These are phyloP conservation scores for Phytophthora kernoviae DNA, from an alignment of 352 stramenopile genomes.

Conservation along the genomic window DNA sequence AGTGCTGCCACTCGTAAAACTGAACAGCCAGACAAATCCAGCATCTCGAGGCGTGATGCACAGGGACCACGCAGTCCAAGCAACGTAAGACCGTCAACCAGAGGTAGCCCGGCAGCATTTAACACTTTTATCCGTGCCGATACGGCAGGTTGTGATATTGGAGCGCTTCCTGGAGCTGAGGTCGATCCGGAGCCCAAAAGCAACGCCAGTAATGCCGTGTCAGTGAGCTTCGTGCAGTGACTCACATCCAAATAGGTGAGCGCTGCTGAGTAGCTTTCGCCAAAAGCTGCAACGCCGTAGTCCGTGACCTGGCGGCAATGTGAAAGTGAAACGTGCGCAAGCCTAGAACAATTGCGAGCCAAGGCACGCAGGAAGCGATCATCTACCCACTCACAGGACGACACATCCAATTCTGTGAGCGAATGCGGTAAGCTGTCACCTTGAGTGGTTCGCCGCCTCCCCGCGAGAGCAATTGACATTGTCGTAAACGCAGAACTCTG, in stretches of 20 bases:
- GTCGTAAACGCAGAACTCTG: slow-evolving; percentile 21
- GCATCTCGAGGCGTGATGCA: slow-evolving; percentile 24
- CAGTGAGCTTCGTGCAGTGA: slow-evolving; percentile 57
- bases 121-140: slow-evolving; percentile 41
- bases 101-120: slow-evolving; percentile 44
- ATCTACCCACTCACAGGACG: slow-evolving; percentile 72
- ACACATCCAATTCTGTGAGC: slow-evolving; percentile 58
- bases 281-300: slow-evolving; percentile 67
- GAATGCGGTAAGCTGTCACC: slow-evolving; percentile 19
- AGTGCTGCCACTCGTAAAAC: slow-evolving; percentile 50
- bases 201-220: slow-evolving; percentile 61
- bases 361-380: slow-evolving; percentile 54
- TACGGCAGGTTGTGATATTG: slow-evolving; percentile 7
- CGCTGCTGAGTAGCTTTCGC: slow-evolving; percentile 39
- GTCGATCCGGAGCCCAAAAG: slow-evolving; percentile 36
- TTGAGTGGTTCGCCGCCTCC: slow-evolving; percentile 25
- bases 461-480: slow-evolving; percentile 32
- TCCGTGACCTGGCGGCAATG: slow-evolving; percentile 69
- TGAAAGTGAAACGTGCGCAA: slow-evolving; percentile 42
- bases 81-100: slow-evolving; percentile 63
- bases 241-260: slow-evolving; percentile 63
- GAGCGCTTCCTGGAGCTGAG: slow-evolving; percentile 7
- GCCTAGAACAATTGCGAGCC: slow-evolving; percentile 35
- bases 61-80: slow-evolving; percentile 44
- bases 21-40: slow-evolving; percentile 32